Evolutionary conservation across 441 rosid genomes (phyloP).

Genomic region (Adansonia gregorii): DNA sequence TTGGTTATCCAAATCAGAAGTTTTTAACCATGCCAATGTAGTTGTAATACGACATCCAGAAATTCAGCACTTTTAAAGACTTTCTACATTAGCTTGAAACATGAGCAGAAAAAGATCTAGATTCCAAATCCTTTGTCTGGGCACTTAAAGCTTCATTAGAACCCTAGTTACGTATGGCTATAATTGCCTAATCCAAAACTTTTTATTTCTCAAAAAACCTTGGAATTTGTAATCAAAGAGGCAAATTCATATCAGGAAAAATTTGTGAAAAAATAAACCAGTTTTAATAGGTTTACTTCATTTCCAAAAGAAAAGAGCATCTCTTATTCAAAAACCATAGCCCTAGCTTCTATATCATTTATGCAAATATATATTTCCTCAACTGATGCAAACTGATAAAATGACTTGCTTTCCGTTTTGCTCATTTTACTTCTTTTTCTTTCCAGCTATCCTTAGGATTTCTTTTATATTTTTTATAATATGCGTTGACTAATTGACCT

Average conservation of each 20-base stretch:
- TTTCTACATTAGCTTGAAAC: not conserved
- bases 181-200: not conserved
- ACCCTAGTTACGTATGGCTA: not conserved
- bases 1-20: not conserved
- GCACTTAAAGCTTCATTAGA: not conserved
- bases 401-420: not conserved
- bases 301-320: not conserved
- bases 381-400: not conserved
- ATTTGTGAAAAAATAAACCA: no score
- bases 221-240: not conserved
- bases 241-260: not conserved
- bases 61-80: no score
- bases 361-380: not conserved
- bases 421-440: not conserved
- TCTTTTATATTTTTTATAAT: not conserved
- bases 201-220: not conserved
- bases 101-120: not conserved
- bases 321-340: not conserved
- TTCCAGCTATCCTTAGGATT: not conserved
- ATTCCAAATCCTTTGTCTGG: not conserved
- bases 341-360: not conserved
- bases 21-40: not conserved
- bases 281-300: not conserved
- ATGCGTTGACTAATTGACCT: constrained; percentile 46
- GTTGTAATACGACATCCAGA: not conserved